Evolutionary conservation across 768 basidiomycete species (phyloP).

Genomic region (Phylloporus sp.): DNA sequence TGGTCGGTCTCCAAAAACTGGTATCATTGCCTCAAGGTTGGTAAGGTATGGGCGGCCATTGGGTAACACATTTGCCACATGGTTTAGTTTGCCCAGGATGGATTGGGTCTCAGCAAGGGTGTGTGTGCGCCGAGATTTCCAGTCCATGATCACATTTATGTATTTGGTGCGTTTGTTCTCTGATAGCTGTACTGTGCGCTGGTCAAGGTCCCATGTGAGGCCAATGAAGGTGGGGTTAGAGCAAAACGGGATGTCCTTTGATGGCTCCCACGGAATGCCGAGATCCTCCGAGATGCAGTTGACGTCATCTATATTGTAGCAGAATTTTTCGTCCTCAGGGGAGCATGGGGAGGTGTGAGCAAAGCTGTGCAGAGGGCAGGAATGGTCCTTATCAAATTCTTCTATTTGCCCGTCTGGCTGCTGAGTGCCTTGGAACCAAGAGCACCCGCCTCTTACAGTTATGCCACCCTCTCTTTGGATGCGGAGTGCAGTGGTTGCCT

Average conservation of each 20-base stretch:
- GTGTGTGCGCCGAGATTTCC: background rate
- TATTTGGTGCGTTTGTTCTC: background rate
- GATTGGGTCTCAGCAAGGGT: background rate
- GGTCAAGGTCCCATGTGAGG: constrained; percentile 8
- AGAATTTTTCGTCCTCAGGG: background rate
- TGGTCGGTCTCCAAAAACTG: background rate
- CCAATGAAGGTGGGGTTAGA: constrained; percentile 24
- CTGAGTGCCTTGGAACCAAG: background rate
- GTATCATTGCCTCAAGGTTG: background rate
- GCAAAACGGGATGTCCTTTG: background rate
- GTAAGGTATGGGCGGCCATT: background rate
- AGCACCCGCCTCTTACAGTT: background rate
- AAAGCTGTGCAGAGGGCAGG: background rate
- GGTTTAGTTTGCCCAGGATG: background rate
- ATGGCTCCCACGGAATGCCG: background rate
- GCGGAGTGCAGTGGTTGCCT: too few species aligned
- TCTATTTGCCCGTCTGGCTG: background rate
- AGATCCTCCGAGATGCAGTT: background rate
- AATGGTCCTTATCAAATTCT: background rate
- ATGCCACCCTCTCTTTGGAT: too few species aligned
- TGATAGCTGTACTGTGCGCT: background rate
- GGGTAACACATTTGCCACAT: background rate
- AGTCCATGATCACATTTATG: background rate
- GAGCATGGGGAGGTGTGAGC: background rate
- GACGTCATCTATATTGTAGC: background rate